A percentile compares a stretch with the other conserved stretches of the same genome.
phyloP scores from a whole-genome alignment of 2,329 filamentous ascomycete species.

The Penicillium sp. region DNA sequence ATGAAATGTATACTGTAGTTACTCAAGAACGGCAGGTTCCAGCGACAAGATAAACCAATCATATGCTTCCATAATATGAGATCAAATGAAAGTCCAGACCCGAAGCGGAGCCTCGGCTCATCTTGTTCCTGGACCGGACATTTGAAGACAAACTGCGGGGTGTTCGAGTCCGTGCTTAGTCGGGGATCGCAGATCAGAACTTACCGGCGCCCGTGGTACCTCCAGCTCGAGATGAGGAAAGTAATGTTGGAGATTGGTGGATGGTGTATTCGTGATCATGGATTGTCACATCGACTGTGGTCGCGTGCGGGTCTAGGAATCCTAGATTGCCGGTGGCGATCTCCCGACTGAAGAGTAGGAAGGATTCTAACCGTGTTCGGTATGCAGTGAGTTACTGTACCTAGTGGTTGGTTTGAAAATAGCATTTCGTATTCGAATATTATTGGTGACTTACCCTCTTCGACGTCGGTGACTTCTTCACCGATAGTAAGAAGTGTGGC shows the following conservation, averaged over 20 bases:
- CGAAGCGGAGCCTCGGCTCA: slow-evolving; percentile 11
- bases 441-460: slow-evolving; percentile 55
- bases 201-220: slow-evolving; percentile 72
- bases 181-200: slow-evolving; percentile 10
- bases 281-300: slow-evolving; percentile 66
- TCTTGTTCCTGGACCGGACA: slow-evolving; percentile 1
- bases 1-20: no score
- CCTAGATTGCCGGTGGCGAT: slow-evolving; percentile 77
- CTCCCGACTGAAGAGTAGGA: slow-evolving; percentile 76
- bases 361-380: slow-evolving; percentile 65
- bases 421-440: neutral
- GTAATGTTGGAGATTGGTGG: slow-evolving; percentile 77
- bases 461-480: slow-evolving; percentile 55
- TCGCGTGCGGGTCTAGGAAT: slow-evolving; percentile 73
- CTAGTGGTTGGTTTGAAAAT: neutral
- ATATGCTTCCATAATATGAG: neutral
- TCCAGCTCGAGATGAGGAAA: slow-evolving; percentile 71
- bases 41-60: neutral
- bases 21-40: neutral
- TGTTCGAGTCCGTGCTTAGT: slow-evolving; percentile 11
- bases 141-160: slow-evolving; percentile 15
- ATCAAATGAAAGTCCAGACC: slow-evolving; percentile 5
- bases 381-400: neutral
- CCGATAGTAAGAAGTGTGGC: slow-evolving; percentile 42
- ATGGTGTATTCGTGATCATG: slow-evolving; percentile 70